Base-by-base conservation (phyloP, 805 yeast species). In the Candida nemodendra region DNA sequence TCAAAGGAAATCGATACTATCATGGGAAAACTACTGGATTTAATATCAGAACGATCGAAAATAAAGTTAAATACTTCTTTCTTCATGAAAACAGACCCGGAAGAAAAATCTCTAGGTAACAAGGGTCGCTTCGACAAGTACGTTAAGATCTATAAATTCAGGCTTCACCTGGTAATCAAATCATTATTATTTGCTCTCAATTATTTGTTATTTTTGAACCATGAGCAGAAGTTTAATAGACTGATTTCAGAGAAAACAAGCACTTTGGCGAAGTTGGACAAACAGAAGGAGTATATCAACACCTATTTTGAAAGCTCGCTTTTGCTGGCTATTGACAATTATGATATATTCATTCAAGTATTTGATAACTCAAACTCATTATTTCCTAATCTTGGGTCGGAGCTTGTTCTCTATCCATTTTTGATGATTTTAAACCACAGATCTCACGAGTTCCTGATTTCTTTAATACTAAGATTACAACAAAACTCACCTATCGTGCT, bases 361-460 rank as follows among this genome's bases (percentile, higher is more conserved):
- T 53, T 54, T 39, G 66, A 62, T 27, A 56, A 54, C 22, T 44
- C 52, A 2, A 49, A 50, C 22, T 36, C 45, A 11, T 37, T 51
- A 5, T 62, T 56, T 40, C 58, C 65, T 2, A 51, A 58, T 34
- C 63, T 68, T 18, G 69, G 71, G 18, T 64, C 72, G 5, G 79
- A 76, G 44, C 61, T 76, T 39, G 54, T 74, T 6, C 44, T 74
- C 11, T 64, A 73, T 17, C 81, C 81, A 9, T 66, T 65, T 44
- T 61, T 77, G 51, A 53, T 77, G 51, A 68, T 75, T 34, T 62
- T 73, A 26, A 78, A 79, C 41, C 80, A 76, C 46, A 63, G 82
- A 45, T 71, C 81, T 4, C 66, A 74, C 50, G 80, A 76, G 46
- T 76, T 77, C 47, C 63, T 77, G 57, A 76, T 77, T n/a, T 75